Percentiles rank a stretch among this genome's conserved stretches.
phyloP scores from a whole-genome alignment of 2,329 filamentous ascomycete genomes.

The Botrytis elliptica region DNA sequence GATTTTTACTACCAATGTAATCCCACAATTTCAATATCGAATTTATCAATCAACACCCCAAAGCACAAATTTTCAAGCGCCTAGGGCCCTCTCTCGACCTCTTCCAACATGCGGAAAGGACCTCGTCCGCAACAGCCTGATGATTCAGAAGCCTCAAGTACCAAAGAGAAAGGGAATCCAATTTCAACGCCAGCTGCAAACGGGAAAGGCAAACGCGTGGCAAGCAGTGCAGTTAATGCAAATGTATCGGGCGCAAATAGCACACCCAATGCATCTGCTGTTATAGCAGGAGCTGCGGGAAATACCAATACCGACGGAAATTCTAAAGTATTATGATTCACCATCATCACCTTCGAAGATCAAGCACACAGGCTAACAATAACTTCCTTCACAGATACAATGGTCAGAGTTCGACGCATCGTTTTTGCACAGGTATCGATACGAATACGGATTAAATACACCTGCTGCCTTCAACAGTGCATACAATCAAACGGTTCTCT shows the following conservation, averaged over 20 bases:
- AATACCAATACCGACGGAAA: constrained; percentile 28
- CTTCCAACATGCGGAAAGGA: constrained; percentile 23
- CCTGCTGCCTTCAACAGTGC: constrained; percentile 67
- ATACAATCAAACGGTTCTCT: constrained; percentile 61
- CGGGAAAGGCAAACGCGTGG: constrained; percentile 37
- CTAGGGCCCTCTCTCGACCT: too few relatives aligned
- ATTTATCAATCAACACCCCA: not conserved
- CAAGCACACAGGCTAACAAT: constrained; percentile 12
- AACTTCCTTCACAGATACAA: constrained; percentile 46
- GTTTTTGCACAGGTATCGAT: constrained; percentile 72
- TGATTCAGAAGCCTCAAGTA: constrained; percentile 41
- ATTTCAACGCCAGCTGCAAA: constrained; percentile 28
- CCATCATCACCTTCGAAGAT: not conserved
- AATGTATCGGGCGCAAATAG: constrained; percentile 38
- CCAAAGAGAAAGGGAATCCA: constrained; percentile 38
- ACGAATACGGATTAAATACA: constrained; percentile 68
- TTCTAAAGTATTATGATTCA: constrained; percentile 35
- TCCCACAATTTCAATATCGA: too few relatives aligned
- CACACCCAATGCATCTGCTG: constrained; percentile 25
- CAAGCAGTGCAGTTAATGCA: constrained; percentile 24
- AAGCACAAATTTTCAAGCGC: not conserved
- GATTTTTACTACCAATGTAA: not conserved
- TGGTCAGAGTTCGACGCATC: constrained; percentile 68
- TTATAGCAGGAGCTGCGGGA: constrained; percentile 23
- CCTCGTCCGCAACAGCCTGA: constrained; percentile 37